phyloP scores from a whole-genome alignment of 2,329 filamentous ascomycete species.

The Fusarium verrucosum region DNA sequence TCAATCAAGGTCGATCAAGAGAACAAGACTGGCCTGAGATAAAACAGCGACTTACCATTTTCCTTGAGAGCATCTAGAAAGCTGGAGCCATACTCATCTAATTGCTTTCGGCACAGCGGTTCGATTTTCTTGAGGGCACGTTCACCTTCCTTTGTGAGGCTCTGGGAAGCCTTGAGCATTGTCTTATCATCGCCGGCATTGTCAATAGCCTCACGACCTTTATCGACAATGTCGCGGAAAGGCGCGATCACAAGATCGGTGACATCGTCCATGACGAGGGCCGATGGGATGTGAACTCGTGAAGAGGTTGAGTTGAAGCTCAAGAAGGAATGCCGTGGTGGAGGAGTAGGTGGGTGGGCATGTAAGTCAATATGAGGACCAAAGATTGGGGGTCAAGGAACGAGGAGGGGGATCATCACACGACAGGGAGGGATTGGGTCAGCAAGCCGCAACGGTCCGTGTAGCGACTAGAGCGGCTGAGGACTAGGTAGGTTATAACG shows the following conservation, averaged over 20 bases:
- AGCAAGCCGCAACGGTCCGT: constrained; percentile 8
- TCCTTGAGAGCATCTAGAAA: constrained; percentile 64
- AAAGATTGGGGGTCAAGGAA: constrained; percentile 14
- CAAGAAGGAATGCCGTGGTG: not conserved
- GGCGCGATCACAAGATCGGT: constrained; percentile 58
- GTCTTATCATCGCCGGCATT: constrained; percentile 57
- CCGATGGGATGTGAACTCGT: not conserved
- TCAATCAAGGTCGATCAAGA: constrained; percentile 25
- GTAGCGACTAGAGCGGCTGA: not conserved
- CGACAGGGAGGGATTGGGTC: constrained; percentile 27
- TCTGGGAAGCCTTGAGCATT: constrained; percentile 62
- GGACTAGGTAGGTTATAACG: no score
- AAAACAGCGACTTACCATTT: constrained; percentile 55
- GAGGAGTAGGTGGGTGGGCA: constrained; percentile 25
- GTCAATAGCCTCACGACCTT: constrained; percentile 57
- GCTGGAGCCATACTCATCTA: constrained; percentile 58
- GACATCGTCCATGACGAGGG: constrained; percentile 53
- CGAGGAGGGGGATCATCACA: constrained; percentile 32
- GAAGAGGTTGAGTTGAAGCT: not conserved
- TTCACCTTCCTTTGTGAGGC: constrained; percentile 59
- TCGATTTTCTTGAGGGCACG: constrained; percentile 61
- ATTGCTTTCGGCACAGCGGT: constrained; percentile 59
- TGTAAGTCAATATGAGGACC: constrained; percentile 44
- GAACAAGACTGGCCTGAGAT: not conserved
- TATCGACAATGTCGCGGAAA: constrained; percentile 63